Conservation (phyloP, 2,329 filamentous ascomycete species). For the Claviceps sorghi region DNA sequence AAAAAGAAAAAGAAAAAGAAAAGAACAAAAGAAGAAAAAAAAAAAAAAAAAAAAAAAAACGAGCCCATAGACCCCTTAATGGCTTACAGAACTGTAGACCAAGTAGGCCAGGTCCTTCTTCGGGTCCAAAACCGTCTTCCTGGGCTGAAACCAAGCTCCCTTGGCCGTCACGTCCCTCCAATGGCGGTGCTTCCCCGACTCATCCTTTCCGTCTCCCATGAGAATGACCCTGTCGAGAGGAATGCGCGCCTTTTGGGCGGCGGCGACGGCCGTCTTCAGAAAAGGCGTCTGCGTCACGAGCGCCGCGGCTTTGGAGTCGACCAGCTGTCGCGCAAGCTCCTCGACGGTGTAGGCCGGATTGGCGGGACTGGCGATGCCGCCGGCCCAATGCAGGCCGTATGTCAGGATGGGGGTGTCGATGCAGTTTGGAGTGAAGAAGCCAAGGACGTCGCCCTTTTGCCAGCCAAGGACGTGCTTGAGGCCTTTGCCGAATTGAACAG, state of each 20-base stretch:
- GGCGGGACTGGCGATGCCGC: slow-evolving; percentile 67
- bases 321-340: slow-evolving; percentile 74
- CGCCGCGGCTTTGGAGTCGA: slow-evolving; percentile 59
- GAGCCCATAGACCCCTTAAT: too few species aligned
- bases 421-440: slow-evolving; percentile 70
- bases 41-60: background rate
- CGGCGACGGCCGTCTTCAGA: slow-evolving; percentile 49
- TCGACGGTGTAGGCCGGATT: slow-evolving; percentile 77
- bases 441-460: slow-evolving; percentile 71
- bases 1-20: background rate
- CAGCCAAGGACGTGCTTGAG: slow-evolving; percentile 62
- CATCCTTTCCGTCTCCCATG: slow-evolving; percentile 55
- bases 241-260: slow-evolving; percentile 56
- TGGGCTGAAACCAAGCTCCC: slow-evolving; percentile 36
- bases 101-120: slow-evolving; percentile 66
- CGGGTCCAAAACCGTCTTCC: slow-evolving; percentile 46
- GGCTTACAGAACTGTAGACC: slow-evolving; percentile 56
- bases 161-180: slow-evolving; percentile 53
- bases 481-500: slow-evolving; percentile 66
- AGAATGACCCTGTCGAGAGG: slow-evolving; percentile 58
- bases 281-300: slow-evolving; percentile 59
- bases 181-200: slow-evolving; percentile 46
- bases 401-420: slow-evolving; percentile 68
- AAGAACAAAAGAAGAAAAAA: background rate
- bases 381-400: slow-evolving; percentile 72